These are phyloP conservation scores for Populus simonii DNA, from an alignment of 345 rosid genomes.

Conservation along the genomic window DNA sequence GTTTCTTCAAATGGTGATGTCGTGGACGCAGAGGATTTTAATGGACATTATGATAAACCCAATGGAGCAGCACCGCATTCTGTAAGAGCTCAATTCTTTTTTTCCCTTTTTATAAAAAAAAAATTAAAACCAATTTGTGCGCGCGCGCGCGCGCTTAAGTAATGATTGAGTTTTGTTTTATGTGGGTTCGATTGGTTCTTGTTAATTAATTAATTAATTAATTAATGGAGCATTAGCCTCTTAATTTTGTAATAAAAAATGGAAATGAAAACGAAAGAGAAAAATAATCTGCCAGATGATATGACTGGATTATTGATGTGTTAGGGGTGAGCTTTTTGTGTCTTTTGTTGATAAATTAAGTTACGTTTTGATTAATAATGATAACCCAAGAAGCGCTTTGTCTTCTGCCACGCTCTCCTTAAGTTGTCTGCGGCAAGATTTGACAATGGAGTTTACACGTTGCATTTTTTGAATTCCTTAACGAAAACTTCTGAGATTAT, in stretches of 20 bases:
- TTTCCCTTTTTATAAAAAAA: neutral
- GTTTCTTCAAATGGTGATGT: neutral
- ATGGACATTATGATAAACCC: conserved; percentile 10
- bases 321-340: neutral
- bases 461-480: neutral
- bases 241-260: neutral
- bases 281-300: neutral
- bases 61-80: conserved; percentile 23
- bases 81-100: conserved; percentile 24
- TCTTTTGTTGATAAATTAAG: neutral
- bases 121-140: neutral
- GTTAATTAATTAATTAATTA: too few species aligned
- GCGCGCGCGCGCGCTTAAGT: neutral
- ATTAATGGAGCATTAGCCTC: neutral
- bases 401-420: neutral
- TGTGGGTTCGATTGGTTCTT: neutral
- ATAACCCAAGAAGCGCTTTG: neutral
- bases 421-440: neutral
- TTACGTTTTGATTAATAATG: neutral
- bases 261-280: neutral
- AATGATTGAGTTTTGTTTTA: neutral
- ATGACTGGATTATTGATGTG: neutral
- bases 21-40: conserved; percentile 11
- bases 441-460: neutral
- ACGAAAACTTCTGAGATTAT: neutral